These are phyloP conservation scores for Crithidia bombi DNA, from an alignment of 208 protist species.

Conservation along the genomic window DNA sequence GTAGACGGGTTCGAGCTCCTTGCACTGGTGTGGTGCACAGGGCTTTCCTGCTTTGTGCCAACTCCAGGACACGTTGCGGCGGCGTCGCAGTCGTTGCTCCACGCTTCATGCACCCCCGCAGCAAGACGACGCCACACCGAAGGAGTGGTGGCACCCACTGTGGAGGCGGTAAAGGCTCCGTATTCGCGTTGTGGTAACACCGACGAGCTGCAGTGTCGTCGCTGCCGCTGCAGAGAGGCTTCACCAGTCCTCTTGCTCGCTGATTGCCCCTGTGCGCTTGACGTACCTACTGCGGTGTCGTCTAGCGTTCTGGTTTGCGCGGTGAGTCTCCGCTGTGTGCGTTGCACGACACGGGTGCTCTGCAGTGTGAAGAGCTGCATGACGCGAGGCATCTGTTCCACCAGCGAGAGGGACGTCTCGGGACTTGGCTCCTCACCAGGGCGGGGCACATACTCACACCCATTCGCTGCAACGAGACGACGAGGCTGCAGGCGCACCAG, in stretches of 20 bases:
- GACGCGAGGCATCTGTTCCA: constrained; percentile 26
- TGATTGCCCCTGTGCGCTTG: neutral
- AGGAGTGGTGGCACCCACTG: neutral
- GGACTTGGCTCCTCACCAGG: neutral
- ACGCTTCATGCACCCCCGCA: neutral
- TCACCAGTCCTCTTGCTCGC: neutral
- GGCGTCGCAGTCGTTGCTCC: neutral
- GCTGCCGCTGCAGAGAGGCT: neutral
- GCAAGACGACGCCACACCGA: neutral
- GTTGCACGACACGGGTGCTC: constrained; percentile 9
- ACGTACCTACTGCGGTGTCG: neutral
- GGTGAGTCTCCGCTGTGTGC: constrained; percentile 4
- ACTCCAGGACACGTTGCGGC: neutral
- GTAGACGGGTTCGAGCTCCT: neutral
- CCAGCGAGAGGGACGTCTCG: constrained; percentile 9
- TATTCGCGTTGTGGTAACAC: no score
- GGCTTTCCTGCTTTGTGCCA: neutral
- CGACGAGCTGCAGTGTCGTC: no score
- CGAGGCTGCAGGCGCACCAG: constrained; percentile 36
- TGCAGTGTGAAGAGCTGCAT: constrained; percentile 36
- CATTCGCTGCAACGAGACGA: constrained; percentile 10
- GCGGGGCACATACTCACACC: constrained; percentile 24
- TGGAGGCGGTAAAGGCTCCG: no score
- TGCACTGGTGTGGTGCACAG: neutral
- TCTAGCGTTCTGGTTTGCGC: neutral